Base-by-base conservation (phyloP, 2,329 filamentous ascomycete genomes). In the Diaporthe destruens region DNA sequence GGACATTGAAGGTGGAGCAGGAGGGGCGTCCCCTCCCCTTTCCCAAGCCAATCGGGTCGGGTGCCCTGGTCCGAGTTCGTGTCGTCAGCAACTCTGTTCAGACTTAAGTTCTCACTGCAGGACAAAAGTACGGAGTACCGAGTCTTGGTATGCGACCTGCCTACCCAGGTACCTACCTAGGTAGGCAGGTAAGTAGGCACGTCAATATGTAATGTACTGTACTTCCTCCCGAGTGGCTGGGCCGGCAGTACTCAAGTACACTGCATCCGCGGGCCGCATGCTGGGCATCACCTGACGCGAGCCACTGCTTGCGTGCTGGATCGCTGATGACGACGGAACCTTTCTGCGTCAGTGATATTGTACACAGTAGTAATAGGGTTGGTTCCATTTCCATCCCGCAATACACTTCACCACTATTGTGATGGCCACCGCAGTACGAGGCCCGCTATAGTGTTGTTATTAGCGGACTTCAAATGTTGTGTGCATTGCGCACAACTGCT, bases 21-120 rank as follows among this genome's bases (percentile, higher is more conserved):
- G 61, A 53, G 61, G 32, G 61, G n/a, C 12, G 11, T 44, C 42
- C 49, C 18, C 44, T 51, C 61, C 47, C 61, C 47, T 53, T 53
- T 66, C 47, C 61, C 32, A 53, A 39, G 61, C 61, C 61, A 66
- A 66, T 66, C 61, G 61, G 61, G 32, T 20, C 32, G 29, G 18
- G 61, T 32, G 61, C 32, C 44, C 32, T 66, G 47, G 32, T 5
- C 61, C 61, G 47, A 32, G 61, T 25, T 66, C 61, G 61, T 66
- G 61, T 53, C 61, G 44, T 65, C 61, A 65, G 44, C 61, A 65
- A 65, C 61, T 65, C 61, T 65, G 44, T 65, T 51, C 61, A 51
- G 61, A 65, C 61, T 65, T 51, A 51, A 7, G 29, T 65, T 65
- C 61, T 65, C 29, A 65, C 61, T 65, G 61, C 61, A 65, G 61